Conservation (phyloP, 179 eudicot genomes). For the Gypsophila paniculata region DNA sequence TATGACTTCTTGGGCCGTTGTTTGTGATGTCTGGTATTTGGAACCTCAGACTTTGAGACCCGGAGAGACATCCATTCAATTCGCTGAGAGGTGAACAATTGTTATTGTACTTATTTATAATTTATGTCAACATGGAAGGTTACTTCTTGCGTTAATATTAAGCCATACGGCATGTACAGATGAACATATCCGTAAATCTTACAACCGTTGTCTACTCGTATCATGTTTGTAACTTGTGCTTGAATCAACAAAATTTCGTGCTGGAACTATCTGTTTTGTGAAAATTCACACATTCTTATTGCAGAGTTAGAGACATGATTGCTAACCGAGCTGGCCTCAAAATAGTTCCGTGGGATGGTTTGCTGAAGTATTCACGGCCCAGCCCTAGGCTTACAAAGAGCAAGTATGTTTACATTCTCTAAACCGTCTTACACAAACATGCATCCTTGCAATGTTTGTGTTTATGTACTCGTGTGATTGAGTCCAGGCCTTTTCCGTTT, state of each 20-base stretch:
- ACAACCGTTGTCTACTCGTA: too few relatives aligned
- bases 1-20: conserved; percentile 99
- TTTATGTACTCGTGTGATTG: not conserved
- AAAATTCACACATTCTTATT: not conserved
- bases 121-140: not conserved
- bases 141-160: too few relatives aligned
- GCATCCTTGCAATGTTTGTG: not conserved
- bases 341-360: conserved; percentile 98
- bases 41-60: conserved; percentile 84
- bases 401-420: conserved; percentile 52
- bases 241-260: not conserved
- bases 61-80: conserved; percentile 88
- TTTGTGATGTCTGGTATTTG: conserved; percentile 97
- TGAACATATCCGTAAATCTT: too few relatives aligned
- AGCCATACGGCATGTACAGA: not conserved
- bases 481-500: not conserved
- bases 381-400: conserved; percentile 92
- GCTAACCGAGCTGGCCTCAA: conserved; percentile 90
- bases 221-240: too few relatives aligned
- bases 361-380: conserved; percentile 89
- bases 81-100: conserved; percentile 80
- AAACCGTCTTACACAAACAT: not conserved
- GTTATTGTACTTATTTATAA: not conserved
- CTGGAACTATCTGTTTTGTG: not conserved
- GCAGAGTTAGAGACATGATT: conserved; percentile 85